Evolutionary conservation across 164 flowering plant genomes (phyloP), one percentile per base, ranked within the genome.

Genomic region (Vitis riparia): DNA sequence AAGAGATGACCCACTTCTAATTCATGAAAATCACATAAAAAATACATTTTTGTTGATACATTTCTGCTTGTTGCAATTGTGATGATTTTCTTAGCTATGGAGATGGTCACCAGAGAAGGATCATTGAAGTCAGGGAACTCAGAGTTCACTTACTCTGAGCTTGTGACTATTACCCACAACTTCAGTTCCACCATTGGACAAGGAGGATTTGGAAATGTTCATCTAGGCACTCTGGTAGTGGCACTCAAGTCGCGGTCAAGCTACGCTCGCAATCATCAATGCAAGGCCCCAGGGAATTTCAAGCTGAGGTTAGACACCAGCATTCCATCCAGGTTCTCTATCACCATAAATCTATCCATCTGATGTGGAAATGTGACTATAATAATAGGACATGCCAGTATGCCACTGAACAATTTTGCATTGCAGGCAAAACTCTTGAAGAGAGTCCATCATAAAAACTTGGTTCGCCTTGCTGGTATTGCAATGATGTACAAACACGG

Each of bases 171-270:
- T 19, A 77, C 80, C n/a, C 16, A 37, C 9, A 63, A 74, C 66
- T 72, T 73, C 30, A 52, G 17, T 52, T 73, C 32, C 0, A 56
- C 63, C 3, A 59, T 77, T 53, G 80, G 80, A 30, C 56, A 60
- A 63, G 80, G 80, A 62, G 80, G 80, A 11, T 77, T 77, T 68
- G 80, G 77, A 71, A 74, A 61, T 59, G 81, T 77, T 27, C 75
- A 81, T 47, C 55, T 52, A n/a, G 84, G 84, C 12, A 23, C 16
- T 4, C 50, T 80, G n/a, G 16, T n/a, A 9, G 51, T 59, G 77
- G 59, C 16, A 68, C 69, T 23, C 52, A 68, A 73, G 84, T 81
- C 0, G 81, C 84, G 13, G 79, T 81, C 2, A 81, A 81, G 65
- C 15, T 78, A 61, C 69, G 70, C 3, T 75, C 79, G 2, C 53